These are phyloP conservation scores for Lavandula angustifolia DNA, from an alignment of 257 asterid species.

Conservation along the genomic window DNA sequence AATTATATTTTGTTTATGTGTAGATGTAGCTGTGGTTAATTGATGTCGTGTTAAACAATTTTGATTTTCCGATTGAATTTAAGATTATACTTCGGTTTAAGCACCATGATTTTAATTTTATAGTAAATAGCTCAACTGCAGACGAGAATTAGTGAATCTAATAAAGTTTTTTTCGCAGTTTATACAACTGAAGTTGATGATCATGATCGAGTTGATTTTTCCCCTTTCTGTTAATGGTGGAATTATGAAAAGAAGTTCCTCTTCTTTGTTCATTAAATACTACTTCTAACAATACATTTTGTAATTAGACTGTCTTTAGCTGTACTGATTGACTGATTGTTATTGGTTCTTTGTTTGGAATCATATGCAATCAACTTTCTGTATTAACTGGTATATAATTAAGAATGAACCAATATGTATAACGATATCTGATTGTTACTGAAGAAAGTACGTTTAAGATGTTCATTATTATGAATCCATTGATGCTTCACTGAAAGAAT, in stretches of 20 bases:
- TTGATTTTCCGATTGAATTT: slow-evolving; percentile 18
- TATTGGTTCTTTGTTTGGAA: slow-evolving; percentile 7
- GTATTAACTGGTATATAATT: neutral
- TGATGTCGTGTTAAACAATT: slow-evolving; percentile 7
- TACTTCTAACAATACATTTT: neutral
- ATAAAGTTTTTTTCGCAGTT: neutral
- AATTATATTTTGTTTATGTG: neutral
- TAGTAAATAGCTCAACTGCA: slow-evolving; percentile 13
- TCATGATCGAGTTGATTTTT: slow-evolving; percentile 22
- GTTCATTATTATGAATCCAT: slow-evolving; percentile 9
- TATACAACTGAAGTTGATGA: neutral
- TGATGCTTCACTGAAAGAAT: slow-evolving; percentile 18
- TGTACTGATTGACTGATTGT: neutral
- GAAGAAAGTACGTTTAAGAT: neutral
- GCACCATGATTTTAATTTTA: slow-evolving; percentile 20
- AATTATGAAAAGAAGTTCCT: neutral
- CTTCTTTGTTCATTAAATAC: neutral
- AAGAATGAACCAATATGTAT: neutral
- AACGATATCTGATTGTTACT: slow-evolving; percentile 2
- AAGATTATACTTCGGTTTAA: slow-evolving; percentile 17
- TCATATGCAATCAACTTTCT: neutral
- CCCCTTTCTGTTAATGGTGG: neutral
- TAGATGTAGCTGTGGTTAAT: no score
- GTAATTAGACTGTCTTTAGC: neutral
- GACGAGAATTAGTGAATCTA: slow-evolving; percentile 1